Base-by-base conservation (phyloP, 257 asterid genomes). In the Gentiana macrophylla region DNA sequence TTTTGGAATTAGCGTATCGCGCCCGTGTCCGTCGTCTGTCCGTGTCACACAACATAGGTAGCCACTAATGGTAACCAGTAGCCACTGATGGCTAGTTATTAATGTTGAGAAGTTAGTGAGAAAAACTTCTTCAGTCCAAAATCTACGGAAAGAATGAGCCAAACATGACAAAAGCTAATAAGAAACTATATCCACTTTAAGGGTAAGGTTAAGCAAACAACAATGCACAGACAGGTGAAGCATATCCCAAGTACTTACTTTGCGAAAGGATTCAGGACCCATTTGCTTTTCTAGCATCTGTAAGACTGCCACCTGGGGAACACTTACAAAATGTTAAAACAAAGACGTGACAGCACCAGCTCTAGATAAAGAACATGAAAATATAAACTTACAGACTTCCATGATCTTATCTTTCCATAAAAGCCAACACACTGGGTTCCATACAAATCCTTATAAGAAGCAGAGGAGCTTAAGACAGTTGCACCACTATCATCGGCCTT, bases 231-330 rank as follows among this genome's bases (percentile, higher is more conserved):
- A 4, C 0, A 56, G 37, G 8, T 32, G 3, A 44, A 8, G 2
- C 5, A 4, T 8, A 15, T 43, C 33, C 45, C 45, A 43, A 54
- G 5, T 33, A 13, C 88, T 69, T 77, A 92, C 99, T 78, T 87
- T 92, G 50, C 99, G 89, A 57, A 92, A 92, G 46, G 97, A 75
- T 83, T 92, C 99, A 2, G 99, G 99, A 64, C 99, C 99, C 99
- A 92, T 92, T 78, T 92, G 99, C 68, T 92, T 92, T 73, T 92
- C 99, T 74, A 92, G 68, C 97, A 92, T 92, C 74, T 92, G 99
- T 65, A 92, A 94, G 64, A 92, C 74, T 32, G 97, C 97, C 70
- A 92, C 94, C 99, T 92, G 62, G 61, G 49, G 46, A 49, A 72
- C 32, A 67, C 52, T 47, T 59, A 6, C 44, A 54, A 56, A 24